Evolutionary conservation across 2,329 filamentous ascomycete genomes (phyloP), one percentile per base, ranked within the genome.

Genomic region (Blumeriella jaapii): DNA sequence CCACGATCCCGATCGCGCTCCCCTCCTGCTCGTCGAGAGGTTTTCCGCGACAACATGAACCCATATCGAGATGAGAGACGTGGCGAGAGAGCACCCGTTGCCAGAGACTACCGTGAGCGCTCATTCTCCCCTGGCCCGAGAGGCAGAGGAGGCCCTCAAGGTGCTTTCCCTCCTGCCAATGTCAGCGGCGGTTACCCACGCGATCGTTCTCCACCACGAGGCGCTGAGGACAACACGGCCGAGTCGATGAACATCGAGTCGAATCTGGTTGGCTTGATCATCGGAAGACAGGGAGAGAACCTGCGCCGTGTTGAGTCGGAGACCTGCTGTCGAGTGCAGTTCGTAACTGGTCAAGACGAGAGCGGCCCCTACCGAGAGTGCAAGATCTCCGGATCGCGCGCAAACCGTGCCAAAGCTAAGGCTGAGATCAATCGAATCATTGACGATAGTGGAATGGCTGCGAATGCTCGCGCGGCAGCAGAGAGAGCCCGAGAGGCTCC

Each of bases 171-270:
- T 28, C 76, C 79, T 24, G 71, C 77, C 23, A 64, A 65, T 40
- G 59, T 64, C 46, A 67, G 65, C 47, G 57, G 57, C 29, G 62
- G 55, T 40, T 38, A 50, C 42, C 49, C 52, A 25, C 60, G 71
- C 50, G 71, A 78, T 37, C 66, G 76, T 35, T 78, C 75, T 23
- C 74, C 77, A 14, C 55, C 63, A 31, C 63, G 63, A 46, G 53
- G 52, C 26, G 59, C 55, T 34, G 65, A 64, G 29, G 82, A 85
- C 47, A 81, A 78, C 51, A 27, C 25, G 16, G 71, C 73, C 15
- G 86, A 94, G 61, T 82, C 79, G 15, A 86, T 94, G 47, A 73
- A 81, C 51, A 85, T 94, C 52, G 85, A 93, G 55, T 85, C 83
- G 14, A 82, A 77, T 50, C 69, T 93, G 30, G 86, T 94, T 33